phyloP scores from a whole-genome alignment of 2,329 filamentous ascomycete genomes.

The Rhynchosporium secalis region DNA sequence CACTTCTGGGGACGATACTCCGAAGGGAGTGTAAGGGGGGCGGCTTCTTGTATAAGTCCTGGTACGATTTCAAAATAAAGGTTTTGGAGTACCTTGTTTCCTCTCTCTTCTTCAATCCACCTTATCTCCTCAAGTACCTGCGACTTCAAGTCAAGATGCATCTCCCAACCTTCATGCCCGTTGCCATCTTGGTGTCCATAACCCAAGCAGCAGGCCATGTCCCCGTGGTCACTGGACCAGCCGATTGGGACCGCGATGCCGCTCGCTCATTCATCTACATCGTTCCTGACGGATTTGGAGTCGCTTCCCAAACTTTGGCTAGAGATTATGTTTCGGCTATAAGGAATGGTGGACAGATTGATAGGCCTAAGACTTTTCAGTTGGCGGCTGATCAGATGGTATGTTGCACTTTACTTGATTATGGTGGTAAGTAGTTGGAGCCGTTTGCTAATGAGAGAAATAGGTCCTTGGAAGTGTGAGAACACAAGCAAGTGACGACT shows the following conservation, averaged over 20 bases:
- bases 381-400: conserved; percentile 17
- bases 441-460: too few relatives aligned
- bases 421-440: neutral
- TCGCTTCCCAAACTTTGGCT: conserved; percentile 9
- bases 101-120: too few relatives aligned
- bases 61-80: neutral
- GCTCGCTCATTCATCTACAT: conserved; percentile 14
- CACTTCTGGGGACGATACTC: neutral
- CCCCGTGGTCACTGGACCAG: neutral
- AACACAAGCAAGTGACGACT: conserved; percentile 4
- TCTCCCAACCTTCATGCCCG: conserved; percentile 1
- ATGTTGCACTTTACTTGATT: neutral
- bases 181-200: neutral
- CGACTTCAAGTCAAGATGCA: conserved; percentile 10
- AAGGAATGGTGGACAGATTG: conserved; percentile 11
- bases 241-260: neutral
- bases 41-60: neutral
- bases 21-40: neutral
- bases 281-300: conserved; percentile 14
- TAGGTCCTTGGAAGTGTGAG: conserved; percentile 9
- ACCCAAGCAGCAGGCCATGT: neutral
- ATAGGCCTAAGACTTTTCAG: conserved; percentile 4
- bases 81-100: neutral
- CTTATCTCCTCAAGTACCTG: too few relatives aligned
- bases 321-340: conserved; percentile 5